Conservation (phyloP, 2,329 filamentous ascomycete species). For the Paradendryphiella salina region DNA sequence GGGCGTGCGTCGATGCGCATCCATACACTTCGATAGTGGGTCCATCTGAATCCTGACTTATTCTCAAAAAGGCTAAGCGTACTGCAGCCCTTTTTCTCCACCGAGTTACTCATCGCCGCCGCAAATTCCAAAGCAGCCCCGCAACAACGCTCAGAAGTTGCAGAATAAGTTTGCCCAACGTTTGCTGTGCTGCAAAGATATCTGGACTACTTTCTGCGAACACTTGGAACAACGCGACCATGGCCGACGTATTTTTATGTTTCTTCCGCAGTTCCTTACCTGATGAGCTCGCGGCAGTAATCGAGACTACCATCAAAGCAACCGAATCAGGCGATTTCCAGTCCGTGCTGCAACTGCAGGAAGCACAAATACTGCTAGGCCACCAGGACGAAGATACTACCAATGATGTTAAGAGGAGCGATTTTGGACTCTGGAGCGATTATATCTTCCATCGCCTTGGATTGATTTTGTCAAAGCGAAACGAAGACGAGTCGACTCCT, state of each 20-base stretch:
- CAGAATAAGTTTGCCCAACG: conserved; percentile 9
- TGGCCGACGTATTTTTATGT: conserved; percentile 50
- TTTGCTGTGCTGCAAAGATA: not conserved
- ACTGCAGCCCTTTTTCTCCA: conserved; percentile 38
- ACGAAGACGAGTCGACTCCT: conserved; percentile 27
- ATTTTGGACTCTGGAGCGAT: conserved; percentile 51
- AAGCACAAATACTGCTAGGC: conserved; percentile 50
- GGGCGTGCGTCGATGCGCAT: not conserved
- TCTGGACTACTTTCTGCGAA: not conserved
- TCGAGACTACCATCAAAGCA: conserved; percentile 44
- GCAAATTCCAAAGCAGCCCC: conserved; percentile 27
- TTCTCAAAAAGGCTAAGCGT: conserved; percentile 29
- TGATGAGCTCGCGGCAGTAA: conserved; percentile 46
- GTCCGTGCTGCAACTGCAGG: conserved; percentile 44
- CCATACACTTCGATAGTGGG: not conserved
- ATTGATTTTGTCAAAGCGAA: conserved; percentile 41
- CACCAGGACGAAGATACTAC: conserved; percentile 42
- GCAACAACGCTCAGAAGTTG: conserved; percentile 19
- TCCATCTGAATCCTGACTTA: conserved; percentile 8
- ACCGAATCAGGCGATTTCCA: conserved; percentile 51
- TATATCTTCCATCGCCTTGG: conserved; percentile 51
- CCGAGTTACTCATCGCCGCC: conserved; percentile 34
- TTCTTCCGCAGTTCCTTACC: conserved; percentile 50
- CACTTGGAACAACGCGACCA: conserved; percentile 21
- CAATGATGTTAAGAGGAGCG: conserved; percentile 34